phyloP scores from a whole-genome alignment of 2,329 filamentous ascomycete genomes.

The Exserohilum turcica region DNA sequence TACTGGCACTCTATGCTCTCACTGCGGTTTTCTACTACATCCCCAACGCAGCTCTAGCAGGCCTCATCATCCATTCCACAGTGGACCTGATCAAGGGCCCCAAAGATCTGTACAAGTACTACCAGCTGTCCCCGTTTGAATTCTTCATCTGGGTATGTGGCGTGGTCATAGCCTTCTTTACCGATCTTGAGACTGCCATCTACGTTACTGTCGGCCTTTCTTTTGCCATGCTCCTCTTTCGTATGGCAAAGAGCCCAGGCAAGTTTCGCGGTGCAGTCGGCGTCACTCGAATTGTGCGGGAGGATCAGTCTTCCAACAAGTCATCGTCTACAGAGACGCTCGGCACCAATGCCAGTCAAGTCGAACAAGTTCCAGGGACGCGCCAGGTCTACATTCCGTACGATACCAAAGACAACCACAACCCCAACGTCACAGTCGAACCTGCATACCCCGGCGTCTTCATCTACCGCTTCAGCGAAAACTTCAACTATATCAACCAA shows the following conservation, averaged over 20 bases:
- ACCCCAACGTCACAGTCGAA: conserved; percentile 61
- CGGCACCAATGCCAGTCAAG: background rate
- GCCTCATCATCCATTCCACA: conserved; percentile 91
- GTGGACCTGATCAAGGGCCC: conserved; percentile 87
- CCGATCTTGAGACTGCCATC: conserved; percentile 83
- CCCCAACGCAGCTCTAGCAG: conserved; percentile 76
- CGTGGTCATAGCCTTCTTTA: conserved; percentile 84
- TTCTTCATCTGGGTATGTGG: conserved; percentile 88
- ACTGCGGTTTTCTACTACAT: conserved; percentile 91
- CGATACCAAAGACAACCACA: conserved; percentile 62
- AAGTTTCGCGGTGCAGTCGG: conserved; percentile 28
- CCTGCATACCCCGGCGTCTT: conserved; percentile 80
- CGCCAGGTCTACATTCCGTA: conserved; percentile 35
- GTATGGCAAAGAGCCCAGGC: conserved; percentile 48
- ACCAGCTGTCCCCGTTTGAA: conserved; percentile 86
- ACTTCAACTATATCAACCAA: conserved; percentile 92
- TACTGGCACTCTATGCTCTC: conserved; percentile 84
- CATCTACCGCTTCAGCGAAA: conserved; percentile 91
- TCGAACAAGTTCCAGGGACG: background rate
- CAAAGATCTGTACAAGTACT: conserved; percentile 88
- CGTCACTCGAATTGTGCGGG: conserved; percentile 23
- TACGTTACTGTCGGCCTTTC: conserved; percentile 82
- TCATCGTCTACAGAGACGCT: conserved; percentile 43
- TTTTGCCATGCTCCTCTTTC: conserved; percentile 75
- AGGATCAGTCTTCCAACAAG: conserved; percentile 58